These are phyloP conservation scores for Euphorbia corollata DNA, from an alignment of 441 rosid genomes.

Conservation along the genomic window DNA sequence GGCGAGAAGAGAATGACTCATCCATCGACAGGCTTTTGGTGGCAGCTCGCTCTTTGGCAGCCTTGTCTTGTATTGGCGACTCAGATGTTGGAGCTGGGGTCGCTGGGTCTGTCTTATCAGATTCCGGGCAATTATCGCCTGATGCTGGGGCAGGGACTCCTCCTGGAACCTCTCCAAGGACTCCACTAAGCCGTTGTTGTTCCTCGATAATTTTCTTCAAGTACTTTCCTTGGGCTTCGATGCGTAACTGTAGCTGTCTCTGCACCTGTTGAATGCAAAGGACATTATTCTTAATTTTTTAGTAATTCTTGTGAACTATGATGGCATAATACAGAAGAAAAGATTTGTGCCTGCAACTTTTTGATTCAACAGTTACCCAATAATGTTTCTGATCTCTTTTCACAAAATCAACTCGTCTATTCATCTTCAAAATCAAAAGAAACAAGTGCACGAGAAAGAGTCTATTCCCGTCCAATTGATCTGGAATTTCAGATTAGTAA, in stretches of 20 bases:
- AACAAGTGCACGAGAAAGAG: background rate
- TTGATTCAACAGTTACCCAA: no score
- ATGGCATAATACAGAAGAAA: background rate
- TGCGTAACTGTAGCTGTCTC: constrained; percentile 89
- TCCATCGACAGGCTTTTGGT: constrained; percentile 72
- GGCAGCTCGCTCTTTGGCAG: constrained; percentile 50
- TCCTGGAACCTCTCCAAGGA: constrained; percentile 47
- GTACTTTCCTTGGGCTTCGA: constrained; percentile 96
- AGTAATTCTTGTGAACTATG: constrained; percentile 9
- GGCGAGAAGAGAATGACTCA: constrained; percentile 68
- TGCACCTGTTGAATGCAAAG: constrained; percentile 57
- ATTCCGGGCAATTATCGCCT: constrained; percentile 40
- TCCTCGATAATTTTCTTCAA: constrained; percentile 97
- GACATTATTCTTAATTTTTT: constrained; percentile 9
- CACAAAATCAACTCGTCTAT: background rate
- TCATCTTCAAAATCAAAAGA: background rate
- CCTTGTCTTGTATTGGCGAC: constrained; percentile 65
- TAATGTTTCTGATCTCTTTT: background rate
- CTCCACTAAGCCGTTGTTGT: constrained; percentile 81
- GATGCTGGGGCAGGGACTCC: constrained; percentile 37
- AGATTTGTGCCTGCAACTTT: background rate
- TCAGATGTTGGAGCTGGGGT: constrained; percentile 84
- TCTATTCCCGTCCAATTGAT: background rate
- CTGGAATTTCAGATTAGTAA: background rate
- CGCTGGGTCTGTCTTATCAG: constrained; percentile 72